Evolutionary conservation across 371 early-diverging fungal species (phyloP), one percentile per base, ranked within the genome.

Genomic region (Mucor saturninus): DNA sequence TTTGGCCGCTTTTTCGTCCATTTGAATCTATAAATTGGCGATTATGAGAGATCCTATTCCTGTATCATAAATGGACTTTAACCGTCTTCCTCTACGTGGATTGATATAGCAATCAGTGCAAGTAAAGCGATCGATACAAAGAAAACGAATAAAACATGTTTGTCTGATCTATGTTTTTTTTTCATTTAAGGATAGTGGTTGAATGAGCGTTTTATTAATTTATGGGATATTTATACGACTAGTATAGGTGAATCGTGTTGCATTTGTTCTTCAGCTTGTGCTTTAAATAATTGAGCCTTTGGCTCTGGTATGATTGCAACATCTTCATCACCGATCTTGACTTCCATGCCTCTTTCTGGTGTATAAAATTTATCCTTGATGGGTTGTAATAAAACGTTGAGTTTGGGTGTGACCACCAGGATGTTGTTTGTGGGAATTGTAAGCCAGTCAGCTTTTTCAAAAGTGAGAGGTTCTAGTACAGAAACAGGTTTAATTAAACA

Each of bases 381-480:
- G 6, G 94, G 94, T 46, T 86, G 89, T 54, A 91, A 65, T 26
- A 90, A 74, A 1, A 94, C 89, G 46, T 93, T 94, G 57, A 90
- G 68, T 68, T 84, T 88, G 8, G 90, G 86, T 26, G 93, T 92
- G 40, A 94, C 84, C 13, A 93, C 86, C 39, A 93, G 69, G 46
- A 91, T 57, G 10, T 90, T 91, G 61, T 94, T 94, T 14, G 89
- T 87, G 3, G 94, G 94, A 38, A 94, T 87, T 26, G 84, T 85
- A 52, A 91, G 64, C 94, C 94, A 94, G 72, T 94, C 94, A 1
- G 90, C 83, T 63, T 87, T 81, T 71, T 93, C 93, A 62, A 90
- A 93, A 15, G 94, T 94, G 43, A 93, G 68, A 11, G 94, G 94
- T 69, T 94, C 94, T 85, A 67, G 31, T 49, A n/a, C 15, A 40